Conservation (phyloP, 768 basidiomycete species). For the Lactarius indigo region DNA sequence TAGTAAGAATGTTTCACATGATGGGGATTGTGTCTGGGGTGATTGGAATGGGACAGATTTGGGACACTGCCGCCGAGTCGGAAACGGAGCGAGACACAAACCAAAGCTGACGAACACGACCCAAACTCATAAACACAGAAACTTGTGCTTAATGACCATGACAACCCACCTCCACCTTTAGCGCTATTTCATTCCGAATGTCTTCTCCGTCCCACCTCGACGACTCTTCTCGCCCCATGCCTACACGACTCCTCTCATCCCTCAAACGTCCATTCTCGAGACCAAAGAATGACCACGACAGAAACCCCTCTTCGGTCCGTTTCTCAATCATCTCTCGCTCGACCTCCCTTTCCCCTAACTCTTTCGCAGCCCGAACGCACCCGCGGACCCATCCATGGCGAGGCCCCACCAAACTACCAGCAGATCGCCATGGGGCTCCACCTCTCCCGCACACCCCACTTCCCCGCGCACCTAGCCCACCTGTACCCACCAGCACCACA, state of each 20-base stretch:
- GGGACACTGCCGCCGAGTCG: not conserved
- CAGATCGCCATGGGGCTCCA: slow-evolving; percentile 83
- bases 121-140: not conserved
- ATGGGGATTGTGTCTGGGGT: not conserved
- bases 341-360: not conserved
- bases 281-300: slow-evolving; percentile 8
- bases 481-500: slow-evolving; percentile 2
- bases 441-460: slow-evolving; percentile 70
- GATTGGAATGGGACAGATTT: not conserved
- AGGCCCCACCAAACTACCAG: slow-evolving; percentile 58
- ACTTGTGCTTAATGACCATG: not conserved
- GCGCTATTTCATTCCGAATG: slow-evolving; percentile 4
- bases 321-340: not conserved
- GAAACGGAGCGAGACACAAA: not conserved
- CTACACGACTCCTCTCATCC: slow-evolving; percentile 16
- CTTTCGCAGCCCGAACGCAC: slow-evolving; percentile 30
- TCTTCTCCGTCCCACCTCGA: not conserved
- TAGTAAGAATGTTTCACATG: no score
- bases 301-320: slow-evolving; percentile 2
- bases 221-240: slow-evolving; percentile 6
- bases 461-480: slow-evolving; percentile 40
- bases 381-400: slow-evolving; percentile 38
- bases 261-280: slow-evolving; percentile 18
- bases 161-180: not conserved
- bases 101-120: not conserved